Evolutionary conservation across 176 grass and related monocot genomes (phyloP), one percentile per base, ranked within the genome.

Genomic region (Carex cristatella): DNA sequence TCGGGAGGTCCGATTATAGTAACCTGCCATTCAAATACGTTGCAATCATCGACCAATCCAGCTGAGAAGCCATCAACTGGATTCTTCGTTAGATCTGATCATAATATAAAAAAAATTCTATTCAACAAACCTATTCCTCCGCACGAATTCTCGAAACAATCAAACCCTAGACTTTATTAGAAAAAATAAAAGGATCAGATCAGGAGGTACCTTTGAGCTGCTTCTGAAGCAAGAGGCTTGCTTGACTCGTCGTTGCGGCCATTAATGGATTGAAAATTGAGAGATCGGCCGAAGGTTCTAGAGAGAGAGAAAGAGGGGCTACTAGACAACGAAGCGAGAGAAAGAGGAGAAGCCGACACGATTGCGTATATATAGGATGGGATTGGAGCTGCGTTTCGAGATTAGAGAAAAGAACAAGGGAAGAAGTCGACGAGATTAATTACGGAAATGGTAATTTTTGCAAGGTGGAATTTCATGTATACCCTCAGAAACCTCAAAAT

Each of bases 1-100:
- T 97, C 94, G 0, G 92, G 94, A 64, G 94, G 94, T 31, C 94
- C 94, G 87, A 97, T 97, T 89, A 97, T 93, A 85, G 90, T 97
- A 88, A 94, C 94, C 86, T 97, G 91, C 94, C 94, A 97, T 82
- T 92, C 90, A 78, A 97, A 97, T 8, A 97, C 82, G 88, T 90
- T 97, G 87, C 84, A 85, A 85, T 97, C 90, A 83, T 97, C 94
- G 13, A 97, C 94, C 72, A 97, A 84, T 55, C 92, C 92, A 18
- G 92, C 94, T 56, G 90, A 94, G 81, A 93, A 97, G 0, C 94
- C 92, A 76, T 97, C 90, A 48, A 97, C 92, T 28, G 92, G 92
- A 74, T 94, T 87, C 89, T 92, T 97, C 69, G 85, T 75, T 62
- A 94, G 92, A 97, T 94, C 92, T 94, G 90, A 79, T 80, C 31